Base-by-base conservation (phyloP, 768 basidiomycete genomes). In the Tulasnella calospora region DNA sequence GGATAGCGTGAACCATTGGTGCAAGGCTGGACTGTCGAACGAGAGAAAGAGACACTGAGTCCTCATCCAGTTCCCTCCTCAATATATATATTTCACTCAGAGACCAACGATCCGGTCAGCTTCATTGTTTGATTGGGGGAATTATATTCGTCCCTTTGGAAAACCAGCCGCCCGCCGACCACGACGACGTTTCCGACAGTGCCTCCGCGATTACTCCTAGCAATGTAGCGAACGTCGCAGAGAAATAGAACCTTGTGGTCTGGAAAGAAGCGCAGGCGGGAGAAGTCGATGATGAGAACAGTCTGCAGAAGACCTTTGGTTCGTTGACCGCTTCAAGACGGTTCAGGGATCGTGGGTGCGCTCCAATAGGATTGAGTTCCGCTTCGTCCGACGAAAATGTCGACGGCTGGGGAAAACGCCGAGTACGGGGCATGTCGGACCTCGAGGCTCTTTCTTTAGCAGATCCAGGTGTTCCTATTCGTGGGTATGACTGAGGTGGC, bases 281-380 rank as follows among this genome's bases (percentile, higher is more conserved):
- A 61, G 57, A 61, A 61, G 57, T 61, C n/a, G 57, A 61, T 23
- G 57, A 61, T 61, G 57, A 61, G 57, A 61, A 61, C 57, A 9
- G 57, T 61, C 12, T n/a, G 57, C 57, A 61, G 57, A 61, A 61
- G 57, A 30, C 57, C 4, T 27, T 55, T 55, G 51, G 57, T 61
- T 61, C 57, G 57, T n/a, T 30, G 30, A 27, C 57, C 57, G 57
- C 57, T 61, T 61, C 23, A 61, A 61, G 57, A 30, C 57, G 8
- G n/a, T 61, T 61, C 57, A 61, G 57, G 57, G 57, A 61, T 61
- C 57, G 57, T 61, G 57, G 57, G 57, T 61, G 57, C 57, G 57
- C 57, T 61, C 57, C 57, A 61, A 61, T 61, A 30, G 57, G 57
- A 61, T 27, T 61, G n/a, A 61, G 57, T 61, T 61, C 57, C 57